Percentiles rank a stretch among this genome's conserved stretches.
phyloP scores from a whole-genome alignment of 1,284 basidiomycete genomes.

The Pascua sp. region DNA sequence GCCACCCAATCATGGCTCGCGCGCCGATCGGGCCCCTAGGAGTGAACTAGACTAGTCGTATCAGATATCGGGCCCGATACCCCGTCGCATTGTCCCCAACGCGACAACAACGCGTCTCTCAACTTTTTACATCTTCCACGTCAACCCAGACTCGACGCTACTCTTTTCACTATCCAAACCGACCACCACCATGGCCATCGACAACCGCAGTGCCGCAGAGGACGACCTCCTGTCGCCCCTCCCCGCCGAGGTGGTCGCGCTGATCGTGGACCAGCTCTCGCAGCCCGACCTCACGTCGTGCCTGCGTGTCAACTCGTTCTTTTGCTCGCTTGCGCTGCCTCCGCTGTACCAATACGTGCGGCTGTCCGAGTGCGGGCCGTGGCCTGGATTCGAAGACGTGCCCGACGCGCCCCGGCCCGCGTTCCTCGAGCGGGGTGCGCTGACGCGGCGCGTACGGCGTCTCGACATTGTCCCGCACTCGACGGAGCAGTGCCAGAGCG shows the following conservation, averaged over 20 bases:
- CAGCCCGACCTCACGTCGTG: slow-evolving; percentile 1
- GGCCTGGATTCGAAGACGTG: slow-evolving; percentile 8
- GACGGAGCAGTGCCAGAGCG: slow-evolving; percentile 2
- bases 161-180: too few species aligned
- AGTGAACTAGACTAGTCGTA: too few species aligned
- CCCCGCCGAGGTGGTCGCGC: slow-evolving; percentile 6
- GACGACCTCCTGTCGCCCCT: neutral
- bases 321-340: slow-evolving; percentile 7
- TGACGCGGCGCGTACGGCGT: neutral
- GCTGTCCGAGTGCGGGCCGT: slow-evolving; percentile 5
- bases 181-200: too few species aligned
- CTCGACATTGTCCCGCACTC: slow-evolving; percentile 8
- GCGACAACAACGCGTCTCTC: too few species aligned
- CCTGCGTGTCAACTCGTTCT: slow-evolving; percentile 6
- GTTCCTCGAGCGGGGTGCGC: neutral
- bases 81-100: too few species aligned
- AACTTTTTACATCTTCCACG: too few species aligned
- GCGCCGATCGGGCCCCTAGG: too few species aligned
- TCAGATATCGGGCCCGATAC: too few species aligned
- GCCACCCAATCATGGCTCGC: too few species aligned
- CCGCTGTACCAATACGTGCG: slow-evolving; percentile 4
- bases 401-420: neutral
- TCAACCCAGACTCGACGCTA: too few species aligned
- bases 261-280: neutral
- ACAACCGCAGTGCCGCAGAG: too few species aligned